Base-by-base conservation (phyloP, 257 asterid species). In the Scutellaria baicalensis region DNA sequence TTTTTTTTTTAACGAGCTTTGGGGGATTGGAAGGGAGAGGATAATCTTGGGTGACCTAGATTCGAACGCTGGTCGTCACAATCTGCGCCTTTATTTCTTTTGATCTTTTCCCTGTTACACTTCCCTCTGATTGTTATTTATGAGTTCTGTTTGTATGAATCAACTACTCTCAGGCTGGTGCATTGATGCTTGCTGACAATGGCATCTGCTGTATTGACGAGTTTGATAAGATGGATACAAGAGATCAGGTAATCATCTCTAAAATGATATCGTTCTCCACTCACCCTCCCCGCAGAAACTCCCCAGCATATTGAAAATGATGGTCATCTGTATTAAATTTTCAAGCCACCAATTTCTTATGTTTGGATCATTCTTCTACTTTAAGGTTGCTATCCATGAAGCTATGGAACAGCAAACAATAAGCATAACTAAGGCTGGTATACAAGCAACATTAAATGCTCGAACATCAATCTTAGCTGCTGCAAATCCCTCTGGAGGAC, bases 371-470 rank as follows among this genome's bases (percentile, higher is more conserved):
- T 83, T 59, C 42, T 11, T 72, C 21, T 60, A 33, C 64, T 73
- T 78, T 54, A 72, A 94, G 99, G 97, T 94, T 76, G 99, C 99
- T 74, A 94, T 94, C 75, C 99, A 94, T 63, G 97, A 94, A 82
- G 99, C 99, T 70, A 94, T 94, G 99, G 97, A 94, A 75, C 99
- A 94, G 74, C 99, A 94, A 80, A 94, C 99, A 1, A 94, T 94
- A 86, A 94, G 99, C 87, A 91, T 94, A 74, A 94, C 99, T 38
- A 94, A 94, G 82, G 97, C 99, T 58, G 99, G 99, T 73, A 94
- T 94, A 77, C 99, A 94, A 82, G 97, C 99, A 75, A 94, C 99
- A 59, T 60, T 94, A 74, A 94, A 94, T 85, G 99, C 99, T 39
- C 84, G 99, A 78, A 94, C 97, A 63, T 89, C 99, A 71, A 94